These are phyloP conservation scores for Zygosaccharomyces kombuchaensis DNA, from an alignment of 805 yeast genomes.

Conservation along the genomic window DNA sequence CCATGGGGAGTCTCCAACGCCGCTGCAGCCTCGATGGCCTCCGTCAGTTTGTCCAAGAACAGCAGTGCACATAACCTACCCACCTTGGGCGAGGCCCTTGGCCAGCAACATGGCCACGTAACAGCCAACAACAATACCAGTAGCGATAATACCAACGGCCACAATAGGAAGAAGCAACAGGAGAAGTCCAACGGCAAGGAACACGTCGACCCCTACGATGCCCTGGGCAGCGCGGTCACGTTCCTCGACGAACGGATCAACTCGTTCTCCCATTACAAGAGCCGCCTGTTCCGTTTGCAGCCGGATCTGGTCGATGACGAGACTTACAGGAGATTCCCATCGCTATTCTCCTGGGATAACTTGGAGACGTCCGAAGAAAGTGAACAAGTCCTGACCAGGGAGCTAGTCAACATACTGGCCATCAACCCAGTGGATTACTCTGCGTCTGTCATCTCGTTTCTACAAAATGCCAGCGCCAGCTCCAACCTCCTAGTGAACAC, in stretches of 20 bases:
- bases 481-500: constrained; percentile 29
- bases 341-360: constrained; percentile 46
- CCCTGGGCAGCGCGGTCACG: constrained; percentile 42
- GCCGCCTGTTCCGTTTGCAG: constrained; percentile 38
- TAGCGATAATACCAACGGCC: constrained; percentile 10
- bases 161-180: constrained; percentile 33
- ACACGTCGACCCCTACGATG: constrained; percentile 44
- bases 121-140: constrained; percentile 6
- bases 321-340: constrained; percentile 36
- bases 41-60: constrained; percentile 24
- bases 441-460: constrained; percentile 31
- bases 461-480: constrained; percentile 27
- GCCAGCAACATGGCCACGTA: constrained; percentile 6
- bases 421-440: constrained; percentile 33
- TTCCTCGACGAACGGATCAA: constrained; percentile 48
- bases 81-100: constrained; percentile 25
- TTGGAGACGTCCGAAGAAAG: constrained; percentile 37
- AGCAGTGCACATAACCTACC: constrained; percentile 28
- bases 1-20: constrained; percentile 36
- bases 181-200: constrained; percentile 35
- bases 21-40: constrained; percentile 28
- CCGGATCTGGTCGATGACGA: constrained; percentile 29
- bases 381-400: constrained; percentile 30
- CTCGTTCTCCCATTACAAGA: constrained; percentile 37
- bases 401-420: constrained; percentile 37